Conservation (phyloP, 2,329 filamentous ascomycete genomes). For the Neoascochyta sp. region DNA sequence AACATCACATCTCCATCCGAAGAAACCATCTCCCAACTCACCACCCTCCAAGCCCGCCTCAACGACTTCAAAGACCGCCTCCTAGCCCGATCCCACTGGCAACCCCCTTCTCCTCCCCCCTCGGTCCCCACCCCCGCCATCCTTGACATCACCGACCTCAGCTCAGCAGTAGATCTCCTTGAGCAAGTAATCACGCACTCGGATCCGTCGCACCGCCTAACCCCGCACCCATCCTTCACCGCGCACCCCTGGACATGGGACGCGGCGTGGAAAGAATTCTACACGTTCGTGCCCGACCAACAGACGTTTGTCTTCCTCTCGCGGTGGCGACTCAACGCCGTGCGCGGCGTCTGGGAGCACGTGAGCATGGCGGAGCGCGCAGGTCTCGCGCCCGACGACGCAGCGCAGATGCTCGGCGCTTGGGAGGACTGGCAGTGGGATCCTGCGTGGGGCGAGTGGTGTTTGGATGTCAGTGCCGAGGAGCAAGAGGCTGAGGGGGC, state of each 20-base stretch:
- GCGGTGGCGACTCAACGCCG: slow-evolving; percentile 8
- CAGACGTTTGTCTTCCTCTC: slow-evolving; percentile 10
- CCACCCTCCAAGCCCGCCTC: slow-evolving; percentile 1
- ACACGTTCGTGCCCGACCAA: slow-evolving; percentile 6
- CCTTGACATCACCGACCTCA: slow-evolving; percentile 12
- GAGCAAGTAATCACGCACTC: slow-evolving; percentile 5
- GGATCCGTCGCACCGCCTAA: neutral
- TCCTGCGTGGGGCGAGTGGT: slow-evolving; percentile 13
- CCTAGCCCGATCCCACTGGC: slow-evolving; percentile 7
- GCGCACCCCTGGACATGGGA: slow-evolving; percentile 13
- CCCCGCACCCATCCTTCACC: slow-evolving; percentile 5
- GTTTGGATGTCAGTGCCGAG: slow-evolving; percentile 5
- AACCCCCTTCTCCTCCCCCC: slow-evolving; percentile 1
- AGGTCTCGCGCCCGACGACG: slow-evolving; percentile 6
- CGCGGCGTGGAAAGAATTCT: slow-evolving; percentile 13
- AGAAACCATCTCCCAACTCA: slow-evolving; percentile 1
- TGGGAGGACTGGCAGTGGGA: slow-evolving; percentile 23
- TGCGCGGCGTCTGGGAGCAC: slow-evolving; percentile 11
- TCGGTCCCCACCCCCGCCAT: slow-evolving; percentile 2
- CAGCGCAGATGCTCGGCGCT: slow-evolving; percentile 9
- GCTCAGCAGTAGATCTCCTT: slow-evolving; percentile 9
- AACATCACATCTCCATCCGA: slow-evolving; percentile 1
- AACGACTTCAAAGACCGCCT: slow-evolving; percentile 5
- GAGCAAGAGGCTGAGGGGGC: slow-evolving; percentile 1
- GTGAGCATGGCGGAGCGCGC: slow-evolving; percentile 3